A percentile compares a stretch with the other conserved stretches of the same genome.
Conservation (phyloP, 2,329 filamentous ascomycete species). For the Septoria petroselini region DNA sequence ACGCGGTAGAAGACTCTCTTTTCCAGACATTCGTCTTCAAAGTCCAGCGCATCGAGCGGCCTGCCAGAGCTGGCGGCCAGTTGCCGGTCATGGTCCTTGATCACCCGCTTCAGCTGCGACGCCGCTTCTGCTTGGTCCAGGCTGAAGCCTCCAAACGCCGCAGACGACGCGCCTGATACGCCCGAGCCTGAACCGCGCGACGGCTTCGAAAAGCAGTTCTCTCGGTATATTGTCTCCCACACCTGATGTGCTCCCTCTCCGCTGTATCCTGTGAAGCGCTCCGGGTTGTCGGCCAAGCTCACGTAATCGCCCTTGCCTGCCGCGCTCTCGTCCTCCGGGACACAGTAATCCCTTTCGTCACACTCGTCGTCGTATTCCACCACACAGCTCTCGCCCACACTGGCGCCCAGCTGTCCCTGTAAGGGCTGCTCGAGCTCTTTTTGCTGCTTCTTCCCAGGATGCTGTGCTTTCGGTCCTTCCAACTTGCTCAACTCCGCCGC, state of each 20-base stretch:
- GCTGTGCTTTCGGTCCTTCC: slow-evolving; percentile 83
- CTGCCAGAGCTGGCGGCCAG: slow-evolving; percentile 51
- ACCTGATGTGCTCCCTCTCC: slow-evolving; percentile 83
- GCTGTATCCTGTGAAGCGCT: slow-evolving; percentile 90
- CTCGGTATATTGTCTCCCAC: slow-evolving; percentile 94
- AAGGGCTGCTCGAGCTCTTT: slow-evolving; percentile 70
- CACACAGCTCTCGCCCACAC: slow-evolving; percentile 92
- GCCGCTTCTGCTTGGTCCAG: slow-evolving; percentile 53
- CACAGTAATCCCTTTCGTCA: slow-evolving; percentile 93
- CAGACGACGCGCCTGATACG: slow-evolving; percentile 22
- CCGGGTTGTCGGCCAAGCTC: slow-evolving; percentile 86
- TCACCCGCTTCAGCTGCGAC: slow-evolving; percentile 59
- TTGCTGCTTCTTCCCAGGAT: slow-evolving; percentile 74
- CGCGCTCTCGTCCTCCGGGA: slow-evolving; percentile 88
- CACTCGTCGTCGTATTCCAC: slow-evolving; percentile 97
- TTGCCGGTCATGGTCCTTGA: slow-evolving; percentile 43
- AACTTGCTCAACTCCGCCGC: slow-evolving; percentile 89
- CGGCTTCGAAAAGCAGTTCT: slow-evolving; percentile 79
- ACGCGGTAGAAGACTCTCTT: slow-evolving; percentile 98
- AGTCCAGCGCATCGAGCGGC: slow-evolving; percentile 65
- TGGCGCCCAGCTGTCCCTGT: slow-evolving; percentile 75
- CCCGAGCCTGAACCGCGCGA: slow-evolving; percentile 30
- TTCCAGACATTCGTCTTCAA: slow-evolving; percentile 90
- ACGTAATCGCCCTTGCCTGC: slow-evolving; percentile 92
- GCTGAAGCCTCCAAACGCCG: slow-evolving; percentile 39